These are phyloP conservation scores for Paradendryphiella salina DNA, from an alignment of 2,329 filamentous ascomycete genomes.

Conservation along the genomic window DNA sequence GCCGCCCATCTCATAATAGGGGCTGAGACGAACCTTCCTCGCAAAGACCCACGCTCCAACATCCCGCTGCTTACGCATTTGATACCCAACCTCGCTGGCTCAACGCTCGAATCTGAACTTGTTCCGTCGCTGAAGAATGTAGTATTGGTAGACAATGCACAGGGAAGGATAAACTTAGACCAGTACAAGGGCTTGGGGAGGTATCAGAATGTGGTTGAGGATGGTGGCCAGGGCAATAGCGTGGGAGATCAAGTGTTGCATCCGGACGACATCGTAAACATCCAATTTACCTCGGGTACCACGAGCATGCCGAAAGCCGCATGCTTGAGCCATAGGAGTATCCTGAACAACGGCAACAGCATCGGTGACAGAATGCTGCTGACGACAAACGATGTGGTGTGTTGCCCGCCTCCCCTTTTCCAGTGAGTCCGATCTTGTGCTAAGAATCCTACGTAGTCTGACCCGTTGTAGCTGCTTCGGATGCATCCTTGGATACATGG, in stretches of 20 bases:
- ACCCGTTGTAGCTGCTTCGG: slow-evolving; percentile 71
- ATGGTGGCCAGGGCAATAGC: slow-evolving; percentile 46
- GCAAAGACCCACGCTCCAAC: slow-evolving; percentile 64
- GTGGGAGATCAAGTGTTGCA: slow-evolving; percentile 56
- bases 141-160: slow-evolving; percentile 78
- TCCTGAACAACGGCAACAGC: slow-evolving; percentile 87
- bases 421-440: slow-evolving; percentile 39
- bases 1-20: slow-evolving; percentile 77
- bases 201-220: slow-evolving; percentile 52
- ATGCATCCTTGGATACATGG: slow-evolving; percentile 91
- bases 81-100: slow-evolving; percentile 52
- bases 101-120: slow-evolving; percentile 55
- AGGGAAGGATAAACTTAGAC: slow-evolving; percentile 55
- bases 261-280: slow-evolving; percentile 79
- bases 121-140: slow-evolving; percentile 73
- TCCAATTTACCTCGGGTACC: slow-evolving; percentile 97
- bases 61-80: slow-evolving; percentile 60
- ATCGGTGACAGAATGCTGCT: slow-evolving; percentile 87
- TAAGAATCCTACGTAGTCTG: neutral
- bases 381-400: slow-evolving; percentile 68
- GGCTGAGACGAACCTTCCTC: slow-evolving; percentile 81
- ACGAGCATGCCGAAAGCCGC: slow-evolving; percentile 90
- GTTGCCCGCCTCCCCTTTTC: slow-evolving; percentile 63
- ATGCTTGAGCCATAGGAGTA: slow-evolving; percentile 80
- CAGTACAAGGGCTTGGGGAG: slow-evolving; percentile 44